Evolutionary conservation across 225 moss, liverwort and hornwort genomes (phyloP).

Genomic region (Pleurozium schreberi): DNA sequence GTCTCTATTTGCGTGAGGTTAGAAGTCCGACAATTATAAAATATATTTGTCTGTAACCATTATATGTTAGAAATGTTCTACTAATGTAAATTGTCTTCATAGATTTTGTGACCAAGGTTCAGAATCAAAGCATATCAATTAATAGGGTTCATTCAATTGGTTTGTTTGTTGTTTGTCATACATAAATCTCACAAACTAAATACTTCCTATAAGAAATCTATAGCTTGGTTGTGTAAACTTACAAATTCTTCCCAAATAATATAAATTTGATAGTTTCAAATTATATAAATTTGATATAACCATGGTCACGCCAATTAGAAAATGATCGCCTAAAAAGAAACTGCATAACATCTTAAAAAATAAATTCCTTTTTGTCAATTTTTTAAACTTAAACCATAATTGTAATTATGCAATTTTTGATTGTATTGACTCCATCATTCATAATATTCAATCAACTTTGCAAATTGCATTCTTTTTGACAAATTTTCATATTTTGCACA

Average conservation of each 20-base stretch:
- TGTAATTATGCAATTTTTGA: not conserved
- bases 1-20: not conserved
- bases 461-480: not conserved
- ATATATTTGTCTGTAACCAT: too few species aligned
- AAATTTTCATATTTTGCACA: not conserved
- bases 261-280: not conserved
- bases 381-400: not conserved
- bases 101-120: not conserved
- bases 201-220: too few species aligned
- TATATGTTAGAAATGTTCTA: not conserved
- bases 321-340: not conserved
- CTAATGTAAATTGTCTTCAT: not conserved
- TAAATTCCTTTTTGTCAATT: not conserved
- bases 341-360: not conserved
- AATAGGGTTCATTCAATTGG: not conserved
- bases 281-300: rapidly evolving
- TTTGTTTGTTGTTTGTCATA: not conserved
- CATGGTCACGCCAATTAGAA: rapidly evolving
- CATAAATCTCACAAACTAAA: not conserved
- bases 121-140: not conserved
- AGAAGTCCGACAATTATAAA: not conserved
- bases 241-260: not conserved
- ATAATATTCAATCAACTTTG: not conserved
- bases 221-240: not conserved
- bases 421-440: not conserved